Base-by-base conservation (phyloP, 2,329 filamentous ascomycete genomes). In the Ophiostoma ulmi region DNA sequence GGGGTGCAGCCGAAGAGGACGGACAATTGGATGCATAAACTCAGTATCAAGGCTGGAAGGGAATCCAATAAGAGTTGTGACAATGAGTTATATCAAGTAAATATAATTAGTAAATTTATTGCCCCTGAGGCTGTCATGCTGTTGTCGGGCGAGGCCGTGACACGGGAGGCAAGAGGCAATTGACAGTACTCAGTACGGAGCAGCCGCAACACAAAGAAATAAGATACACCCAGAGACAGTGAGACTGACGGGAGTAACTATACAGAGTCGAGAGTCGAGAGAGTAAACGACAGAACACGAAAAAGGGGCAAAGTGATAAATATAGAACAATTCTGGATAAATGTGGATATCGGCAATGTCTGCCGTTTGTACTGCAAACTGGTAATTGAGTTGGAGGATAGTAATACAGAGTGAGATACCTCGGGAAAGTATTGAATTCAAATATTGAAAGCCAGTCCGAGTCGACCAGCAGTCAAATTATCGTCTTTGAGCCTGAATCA, bases 81-180 rank as follows among this genome's bases (percentile, higher is more conserved):
- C 1, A 48, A 48, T 14, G 41, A 17, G 10, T 58, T 17, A 26
- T 22, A 22, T 58, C 20, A 22, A 55, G 10, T 13, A 17, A 58
- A 14, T 58, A 22, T 22, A 4, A 31, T 31, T 31, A 55, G 10
- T 13, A 17, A 58, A 14, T 58, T 13, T 22, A 31, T 48, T 22
- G 52, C 52, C 52, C 52, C 52, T 58, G 52, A 31, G 52, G 52
- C 52, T 58, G 52, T 26, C 52, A 26, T 58, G 52, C n/a, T 58
- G 52, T 26, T 58, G 52, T 58, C 52, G 52, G 52, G 52, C 52
- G 52, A 58, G 52, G 52, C 52, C 52, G 52, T 58, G 52, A 58
- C n/a, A 26, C 52, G 52, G 52, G 52, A 58, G 52, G 52, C 52
- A 58, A 58, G 44, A 48, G 44, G 44, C 44, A 48, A 48, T 5